Conservation (phyloP, 2,329 filamentous ascomycete species). For the Colletotrichum endophyticum region DNA sequence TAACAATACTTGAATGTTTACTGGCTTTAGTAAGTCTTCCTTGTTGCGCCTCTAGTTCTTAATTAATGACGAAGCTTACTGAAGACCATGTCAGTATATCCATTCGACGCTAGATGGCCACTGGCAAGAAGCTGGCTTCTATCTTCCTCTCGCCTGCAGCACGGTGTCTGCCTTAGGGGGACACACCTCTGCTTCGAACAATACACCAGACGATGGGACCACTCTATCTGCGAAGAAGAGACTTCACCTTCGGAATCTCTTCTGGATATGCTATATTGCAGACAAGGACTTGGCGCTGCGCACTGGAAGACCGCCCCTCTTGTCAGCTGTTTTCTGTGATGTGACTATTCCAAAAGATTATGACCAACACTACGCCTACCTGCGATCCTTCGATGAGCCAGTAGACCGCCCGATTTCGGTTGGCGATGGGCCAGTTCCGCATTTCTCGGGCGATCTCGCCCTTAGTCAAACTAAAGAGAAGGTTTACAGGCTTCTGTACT, state of each 20-base stretch:
- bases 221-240: neutral
- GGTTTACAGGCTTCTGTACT: neutral
- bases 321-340: neutral
- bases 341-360: neutral
- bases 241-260: constrained; percentile 22
- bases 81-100: neutral
- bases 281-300: constrained; percentile 31
- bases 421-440: neutral
- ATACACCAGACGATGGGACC: neutral
- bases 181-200: neutral
- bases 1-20: neutral
- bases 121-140: neutral
- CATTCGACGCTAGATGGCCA: neutral
- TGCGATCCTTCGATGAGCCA: neutral
- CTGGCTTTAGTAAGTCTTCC: neutral
- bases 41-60: neutral
- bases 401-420: rapidly evolving
- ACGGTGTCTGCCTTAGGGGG: neutral
- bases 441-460: neutral
- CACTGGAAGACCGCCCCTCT: constrained; percentile 25
- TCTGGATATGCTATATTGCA: constrained; percentile 30
- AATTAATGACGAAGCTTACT: neutral
- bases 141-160: neutral
- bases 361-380: neutral
- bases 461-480: neutral